Evolutionary conservation across 768 basidiomycete species (phyloP), one percentile per base, ranked within the genome.

Genomic region (Sistotremastrum niveocremeum): DNA sequence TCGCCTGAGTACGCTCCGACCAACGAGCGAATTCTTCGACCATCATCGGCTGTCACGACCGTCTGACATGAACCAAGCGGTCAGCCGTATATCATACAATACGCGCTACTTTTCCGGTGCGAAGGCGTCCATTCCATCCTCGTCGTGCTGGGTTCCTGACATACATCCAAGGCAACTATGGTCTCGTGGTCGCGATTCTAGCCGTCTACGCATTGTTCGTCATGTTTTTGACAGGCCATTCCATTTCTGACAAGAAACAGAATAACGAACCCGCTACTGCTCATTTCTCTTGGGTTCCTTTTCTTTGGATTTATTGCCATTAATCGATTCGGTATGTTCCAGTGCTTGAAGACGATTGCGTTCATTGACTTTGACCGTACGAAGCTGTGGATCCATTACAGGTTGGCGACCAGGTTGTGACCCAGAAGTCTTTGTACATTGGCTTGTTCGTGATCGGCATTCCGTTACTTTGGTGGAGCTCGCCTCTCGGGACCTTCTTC

Each of bases 41-140:
- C 65, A 72, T 53, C 78, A 89, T 52, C 79, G 86, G 20, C 63
- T 93, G 44, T 90, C 88, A n/a, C 69, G 79, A 56, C 88, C 88
- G 7, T 78, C 79, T 29, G 85, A 91, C 58, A 59, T 87, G 41
- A 85, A 86, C 60, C 73, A 78, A 50, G 84, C 84, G 39, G 81
- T 81, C 35, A 75, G 90, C 88, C 79, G 89, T 49, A 86, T 93
- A 74, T 86, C 87, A 28, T 90, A 94, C 69, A 94, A 94, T 67
- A 90, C 89, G 37, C 80, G 84, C 42, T 87, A 86, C 60, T 87
- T 86, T 64, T 87, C 84, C 47, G 81, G 80, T 81, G 50, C 46
- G 59, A 49, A 11, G 1, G 8, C 10, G 30, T 6, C n/a, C 46
- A 37, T 48, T 12, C 3, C 33, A 34, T 49, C 47, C 45, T 44